Conservation (phyloP, 83 land plant species). For the Picea abies region DNA sequence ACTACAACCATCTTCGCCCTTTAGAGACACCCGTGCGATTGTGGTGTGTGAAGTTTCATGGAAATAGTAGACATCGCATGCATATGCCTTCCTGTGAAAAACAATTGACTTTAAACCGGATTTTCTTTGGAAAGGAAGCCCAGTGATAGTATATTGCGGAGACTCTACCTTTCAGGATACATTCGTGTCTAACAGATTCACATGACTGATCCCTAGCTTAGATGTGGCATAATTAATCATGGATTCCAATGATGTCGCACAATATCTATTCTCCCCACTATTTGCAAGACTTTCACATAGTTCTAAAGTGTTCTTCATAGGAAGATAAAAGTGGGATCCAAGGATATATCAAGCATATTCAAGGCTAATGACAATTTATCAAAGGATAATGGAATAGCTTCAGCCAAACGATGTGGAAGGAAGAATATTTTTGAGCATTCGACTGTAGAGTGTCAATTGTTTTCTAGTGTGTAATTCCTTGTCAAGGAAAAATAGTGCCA, state of each 20-base stretch:
- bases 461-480: no score
- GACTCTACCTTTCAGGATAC: not conserved
- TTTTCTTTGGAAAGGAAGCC: not conserved
- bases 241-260: conserved; percentile 43
- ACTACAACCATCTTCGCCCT: conserved; percentile 37
- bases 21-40: conserved; percentile 33
- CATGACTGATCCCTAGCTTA: conserved; percentile 26
- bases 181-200: conserved; percentile 25
- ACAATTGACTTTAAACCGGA: not conserved
- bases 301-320: conserved; percentile 25
- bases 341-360: conserved; percentile 22
- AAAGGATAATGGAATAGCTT: conserved; percentile 35
- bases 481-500: no score
- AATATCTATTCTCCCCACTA: conserved; percentile 36
- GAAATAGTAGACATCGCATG: conserved; percentile 44
- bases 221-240: conserved; percentile 43
- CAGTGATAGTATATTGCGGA: not conserved
- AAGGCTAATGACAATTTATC: conserved; percentile 25
- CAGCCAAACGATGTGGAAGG: conserved; percentile 33
- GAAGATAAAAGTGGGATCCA: not conserved
- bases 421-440: not conserved
- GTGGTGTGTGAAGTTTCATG: conserved; percentile 22
- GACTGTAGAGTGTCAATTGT: no score
- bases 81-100: conserved; percentile 36
- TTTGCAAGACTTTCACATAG: conserved; percentile 32